Evolutionary conservation across 2,329 filamentous ascomycete genomes (phyloP), one percentile per base, ranked within the genome.

Genomic region (Botryotinia convoluta): DNA sequence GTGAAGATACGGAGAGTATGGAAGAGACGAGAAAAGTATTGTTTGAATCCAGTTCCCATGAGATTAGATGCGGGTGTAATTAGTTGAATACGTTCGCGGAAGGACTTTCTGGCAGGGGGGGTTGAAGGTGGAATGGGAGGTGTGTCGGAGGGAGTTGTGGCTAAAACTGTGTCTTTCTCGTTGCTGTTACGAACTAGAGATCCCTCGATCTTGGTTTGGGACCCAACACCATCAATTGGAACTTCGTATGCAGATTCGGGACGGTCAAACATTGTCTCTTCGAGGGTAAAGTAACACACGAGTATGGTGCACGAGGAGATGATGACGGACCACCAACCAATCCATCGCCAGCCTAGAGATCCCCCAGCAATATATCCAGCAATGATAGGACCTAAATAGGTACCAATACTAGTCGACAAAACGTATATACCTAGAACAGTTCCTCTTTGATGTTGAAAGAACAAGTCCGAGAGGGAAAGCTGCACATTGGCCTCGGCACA

Each of bases 361-460:
- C 82, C 83, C 73, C 84, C 83, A 1, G 85, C 83, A 44, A 88
- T 83, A 72, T 87, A 86, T 6, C 86, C 85, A 35, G 84, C 86
- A 22, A 88, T 81, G 61, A 89, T 76, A 3, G 87, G 87, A 0
- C 87, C 87, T 5, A 88, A 78, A 76, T 87, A 89, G 4, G 87
- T 89, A 35, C 87, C 87, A 44, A 88, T 83, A 75, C 85, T 86
- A 0, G 86, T 88, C 2, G 87, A 85, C 51, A 88, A 81, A 39
- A 88, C 86, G 76, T 89, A 89, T 39, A 88, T 77, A 73, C 87
- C 87, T 9, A 89, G 81, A 1, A 87, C 85, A 0, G 84, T 83
- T 59, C 87, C 87, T 61, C 86, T 84, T 74, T 87, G 86, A 76
- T 89, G 87, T 80, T 88, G 85, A 74, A 86, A 89, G 82, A 87